Evolutionary conservation across 2,329 filamentous ascomycete species (phyloP), one percentile per base, ranked within the genome.

Genomic region (Paecilomyces dactylethromorphus): DNA sequence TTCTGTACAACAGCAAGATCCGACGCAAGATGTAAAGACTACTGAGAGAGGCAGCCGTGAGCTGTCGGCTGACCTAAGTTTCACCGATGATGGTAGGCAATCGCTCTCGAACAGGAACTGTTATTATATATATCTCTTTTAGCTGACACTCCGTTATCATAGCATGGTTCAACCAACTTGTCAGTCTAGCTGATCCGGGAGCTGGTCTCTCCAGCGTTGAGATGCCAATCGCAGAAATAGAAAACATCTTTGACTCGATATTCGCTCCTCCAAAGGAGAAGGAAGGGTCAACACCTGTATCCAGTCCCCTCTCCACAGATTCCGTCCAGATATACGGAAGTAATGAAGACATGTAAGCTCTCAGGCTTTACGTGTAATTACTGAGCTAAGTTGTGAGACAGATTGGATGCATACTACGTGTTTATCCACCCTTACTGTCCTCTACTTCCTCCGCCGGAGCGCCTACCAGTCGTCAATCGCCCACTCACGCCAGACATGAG

Each of bases 51-150:
- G 24, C 15, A 52, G 50, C 50, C 18, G 21, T 52, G 50, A 52
- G 22, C 4, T 11, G 3, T 52, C 50, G 22, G 21, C 50, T 52
- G 50, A 52, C 26, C 50, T 52, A 13, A 52, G 26, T 24, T 52
- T 52, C 22, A 52, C 50, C 50, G 50, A 52, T 13, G 50, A 52
- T 52, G 50, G 50, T 52, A 52, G 22, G 50, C 50, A 11, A 29
- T 21, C 12, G 15, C 21, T 26, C 26, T 52, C 15, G 11, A 8
- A 15, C 50, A 29, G 21, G 3, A 4, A 18, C 4, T 15, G 35
- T 45, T 45, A 6, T 24, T 24, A 21, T 88, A 87, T 3, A 87
- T 87, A 3, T 89, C 11, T 24, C 22, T n/a, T n/a, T n/a, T 15
- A 6, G 13, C 50, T 52, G 6, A 52, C 26, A 12, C 8, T 52